Conservation (phyloP, 352 stramenopile genomes). For the Phytopythium mirpurense region DNA sequence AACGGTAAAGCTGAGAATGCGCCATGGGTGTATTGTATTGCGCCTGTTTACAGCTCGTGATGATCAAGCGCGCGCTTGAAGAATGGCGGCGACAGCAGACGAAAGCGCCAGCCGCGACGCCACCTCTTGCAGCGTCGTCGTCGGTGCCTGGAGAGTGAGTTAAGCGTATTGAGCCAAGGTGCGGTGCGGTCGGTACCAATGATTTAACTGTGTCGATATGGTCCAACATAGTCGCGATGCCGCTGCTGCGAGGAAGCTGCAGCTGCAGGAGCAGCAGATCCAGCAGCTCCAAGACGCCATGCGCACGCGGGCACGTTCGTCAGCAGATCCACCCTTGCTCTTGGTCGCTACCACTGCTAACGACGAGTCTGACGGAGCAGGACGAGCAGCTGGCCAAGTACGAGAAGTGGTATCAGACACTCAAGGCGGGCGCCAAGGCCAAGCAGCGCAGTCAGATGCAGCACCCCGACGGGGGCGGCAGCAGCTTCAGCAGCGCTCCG, state of each 20-base stretch:
- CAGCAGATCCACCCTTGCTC: background rate
- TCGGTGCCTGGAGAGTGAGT: background rate
- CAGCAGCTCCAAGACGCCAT: constrained; percentile 45
- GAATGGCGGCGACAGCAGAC: constrained; percentile 76
- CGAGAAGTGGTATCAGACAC: constrained; percentile 83
- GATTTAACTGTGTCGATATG: background rate
- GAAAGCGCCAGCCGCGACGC: constrained; percentile 1
- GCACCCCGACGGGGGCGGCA: constrained; percentile 16
- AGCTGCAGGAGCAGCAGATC: constrained; percentile 54
- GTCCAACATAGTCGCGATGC: constrained; percentile 11
- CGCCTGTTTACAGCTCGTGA: constrained; percentile 76
- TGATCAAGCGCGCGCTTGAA: constrained; percentile 88
- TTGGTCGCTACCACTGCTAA: background rate
- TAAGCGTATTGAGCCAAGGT: background rate
- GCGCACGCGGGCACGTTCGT: constrained; percentile 26
- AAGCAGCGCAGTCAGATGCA: constrained; percentile 69
- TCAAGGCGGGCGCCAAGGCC: constrained; percentile 77
- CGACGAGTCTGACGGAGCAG: constrained; percentile 11
- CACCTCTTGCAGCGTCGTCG: background rate
- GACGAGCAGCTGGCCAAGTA: constrained; percentile 78
- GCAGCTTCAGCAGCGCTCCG: constrained; percentile 28
- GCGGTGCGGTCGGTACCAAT: too few species aligned
- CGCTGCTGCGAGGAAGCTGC: constrained; percentile 27
- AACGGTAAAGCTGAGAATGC: too few species aligned
- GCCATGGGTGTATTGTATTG: too few species aligned